A percentile compares a stretch with the other conserved stretches of the same genome.
phyloP scores from a whole-genome alignment of 2,329 filamentous ascomycete genomes.

The Beauveria pseudobassiana region DNA sequence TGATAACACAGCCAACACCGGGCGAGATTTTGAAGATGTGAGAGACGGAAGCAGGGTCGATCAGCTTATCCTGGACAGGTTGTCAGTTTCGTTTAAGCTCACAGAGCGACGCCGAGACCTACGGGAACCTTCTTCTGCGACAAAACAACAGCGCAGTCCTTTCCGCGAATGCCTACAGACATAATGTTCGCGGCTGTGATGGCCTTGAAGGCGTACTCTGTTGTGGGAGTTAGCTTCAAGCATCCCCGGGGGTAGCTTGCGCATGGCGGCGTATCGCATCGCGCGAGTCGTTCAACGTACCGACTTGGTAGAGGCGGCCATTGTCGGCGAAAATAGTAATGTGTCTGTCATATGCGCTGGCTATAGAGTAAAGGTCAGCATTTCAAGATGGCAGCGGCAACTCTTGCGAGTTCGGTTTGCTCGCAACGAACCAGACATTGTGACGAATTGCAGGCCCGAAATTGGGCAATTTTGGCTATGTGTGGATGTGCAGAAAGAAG shows the following conservation, averaged over 20 bases:
- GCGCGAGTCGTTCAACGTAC: constrained; percentile 48
- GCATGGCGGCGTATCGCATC: constrained; percentile 2
- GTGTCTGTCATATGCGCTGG: constrained; percentile 90
- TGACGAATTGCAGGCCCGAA: constrained; percentile 24
- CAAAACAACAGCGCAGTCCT: constrained; percentile 92
- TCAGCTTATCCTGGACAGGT: constrained; percentile 79
- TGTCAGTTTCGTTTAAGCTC: constrained; percentile 4
- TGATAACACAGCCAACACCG: constrained; percentile 96
- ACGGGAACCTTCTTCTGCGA: constrained; percentile 99
- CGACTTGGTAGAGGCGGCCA: constrained; percentile 98
- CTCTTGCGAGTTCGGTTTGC: constrained; percentile 13
- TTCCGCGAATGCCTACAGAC: constrained; percentile 89
- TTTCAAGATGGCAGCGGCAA: constrained; percentile 19
- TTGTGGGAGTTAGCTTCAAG: constrained; percentile 9
- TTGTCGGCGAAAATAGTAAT: constrained; percentile 99
- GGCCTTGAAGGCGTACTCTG: constrained; percentile 99
- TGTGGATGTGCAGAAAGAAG: neutral
- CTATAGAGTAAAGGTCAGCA: constrained; percentile 20
- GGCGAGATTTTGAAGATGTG: constrained; percentile 97
- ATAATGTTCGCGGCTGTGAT: constrained; percentile 99
- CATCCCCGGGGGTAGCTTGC: constrained; percentile 11
- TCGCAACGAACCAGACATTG: constrained; percentile 42
- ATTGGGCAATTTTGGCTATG: neutral
- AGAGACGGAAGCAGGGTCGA: constrained; percentile 92
- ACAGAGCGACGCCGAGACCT: constrained; percentile 33